Percentiles rank a stretch among this genome's conserved stretches.
Evolutionary conservation across 1,284 basidiomycete genomes (phyloP).

Genomic region (Marasmius tenuissimus): DNA sequence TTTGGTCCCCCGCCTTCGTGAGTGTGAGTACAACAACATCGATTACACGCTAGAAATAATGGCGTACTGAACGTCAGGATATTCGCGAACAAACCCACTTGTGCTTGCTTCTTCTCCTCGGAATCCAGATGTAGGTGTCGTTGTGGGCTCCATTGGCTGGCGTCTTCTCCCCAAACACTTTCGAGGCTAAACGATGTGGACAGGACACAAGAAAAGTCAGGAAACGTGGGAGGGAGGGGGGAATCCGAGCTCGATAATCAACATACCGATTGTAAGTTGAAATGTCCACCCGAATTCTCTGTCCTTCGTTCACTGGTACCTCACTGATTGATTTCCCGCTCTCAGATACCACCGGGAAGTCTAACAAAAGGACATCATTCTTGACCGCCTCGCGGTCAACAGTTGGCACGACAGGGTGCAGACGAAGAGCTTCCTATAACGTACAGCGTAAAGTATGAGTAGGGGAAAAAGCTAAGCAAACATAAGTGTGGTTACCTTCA

Average conservation of each 20-base stretch:
- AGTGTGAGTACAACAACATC: background rate
- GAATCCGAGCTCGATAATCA: background rate
- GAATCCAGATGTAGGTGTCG: background rate
- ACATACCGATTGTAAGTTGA: background rate
- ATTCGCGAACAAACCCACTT: background rate
- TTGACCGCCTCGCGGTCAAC: background rate
- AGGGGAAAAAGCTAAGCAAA: too few species aligned
- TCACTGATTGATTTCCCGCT: background rate
- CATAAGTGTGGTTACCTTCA: conserved; percentile 12
- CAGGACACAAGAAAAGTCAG: too few species aligned
- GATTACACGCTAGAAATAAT: background rate
- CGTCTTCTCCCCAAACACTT: background rate
- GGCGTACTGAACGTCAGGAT: background rate
- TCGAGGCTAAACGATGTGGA: background rate
- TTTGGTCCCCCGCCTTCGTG: background rate
- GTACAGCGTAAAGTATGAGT: background rate
- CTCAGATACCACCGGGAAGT: background rate
- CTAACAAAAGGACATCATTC: background rate
- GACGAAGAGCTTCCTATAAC: background rate
- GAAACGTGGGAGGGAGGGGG: background rate
- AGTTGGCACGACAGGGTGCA: background rate
- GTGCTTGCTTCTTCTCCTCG: background rate
- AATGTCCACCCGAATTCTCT: background rate
- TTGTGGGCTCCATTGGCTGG: background rate
- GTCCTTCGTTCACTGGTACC: background rate